Percentiles rank a stretch among this genome's conserved stretches.
Evolutionary conservation across 805 yeast species (phyloP).

Genomic region (Torulaspora maleeae): DNA sequence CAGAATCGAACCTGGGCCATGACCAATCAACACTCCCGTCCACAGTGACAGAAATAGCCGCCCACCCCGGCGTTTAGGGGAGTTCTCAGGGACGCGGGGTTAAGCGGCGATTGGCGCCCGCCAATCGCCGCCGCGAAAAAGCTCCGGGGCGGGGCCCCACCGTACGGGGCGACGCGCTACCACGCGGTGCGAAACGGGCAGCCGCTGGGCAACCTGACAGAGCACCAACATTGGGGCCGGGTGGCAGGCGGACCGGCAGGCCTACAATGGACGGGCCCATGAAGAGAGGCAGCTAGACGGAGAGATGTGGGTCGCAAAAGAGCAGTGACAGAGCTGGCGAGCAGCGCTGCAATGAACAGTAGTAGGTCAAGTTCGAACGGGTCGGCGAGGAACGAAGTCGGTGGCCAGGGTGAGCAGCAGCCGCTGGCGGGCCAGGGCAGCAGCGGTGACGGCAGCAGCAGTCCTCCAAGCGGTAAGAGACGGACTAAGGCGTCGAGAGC

Average conservation of each 20-base stretch:
- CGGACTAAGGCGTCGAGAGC: slow-evolving; percentile 74
- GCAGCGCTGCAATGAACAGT: slow-evolving; percentile 3
- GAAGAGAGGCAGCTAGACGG: no score
- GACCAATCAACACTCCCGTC: no score
- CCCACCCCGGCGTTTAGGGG: background rate
- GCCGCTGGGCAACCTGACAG: background rate
- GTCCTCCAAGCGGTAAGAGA: slow-evolving; percentile 39
- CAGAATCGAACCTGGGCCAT: slow-evolving; percentile 4
- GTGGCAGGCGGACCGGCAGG: no score
- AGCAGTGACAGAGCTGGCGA: background rate
- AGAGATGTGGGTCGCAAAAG: background rate
- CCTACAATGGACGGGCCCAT: no score
- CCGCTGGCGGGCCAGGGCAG: background rate
- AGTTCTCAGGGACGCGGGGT: background rate
- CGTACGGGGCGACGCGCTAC: no score
- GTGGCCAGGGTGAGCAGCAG: background rate
- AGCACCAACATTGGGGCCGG: background rate
- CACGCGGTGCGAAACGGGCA: background rate
- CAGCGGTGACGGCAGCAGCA: slow-evolving; percentile 2
- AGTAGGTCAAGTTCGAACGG: slow-evolving; percentile 10
- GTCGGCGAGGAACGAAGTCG: slow-evolving; percentile 4
- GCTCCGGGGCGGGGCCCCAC: no score
- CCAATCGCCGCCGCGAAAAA: no score
- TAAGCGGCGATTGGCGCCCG: background rate
- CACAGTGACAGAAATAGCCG: background rate